Base-by-base conservation (phyloP, 805 yeast genomes). In the Maudiozyma turicensis region DNA sequence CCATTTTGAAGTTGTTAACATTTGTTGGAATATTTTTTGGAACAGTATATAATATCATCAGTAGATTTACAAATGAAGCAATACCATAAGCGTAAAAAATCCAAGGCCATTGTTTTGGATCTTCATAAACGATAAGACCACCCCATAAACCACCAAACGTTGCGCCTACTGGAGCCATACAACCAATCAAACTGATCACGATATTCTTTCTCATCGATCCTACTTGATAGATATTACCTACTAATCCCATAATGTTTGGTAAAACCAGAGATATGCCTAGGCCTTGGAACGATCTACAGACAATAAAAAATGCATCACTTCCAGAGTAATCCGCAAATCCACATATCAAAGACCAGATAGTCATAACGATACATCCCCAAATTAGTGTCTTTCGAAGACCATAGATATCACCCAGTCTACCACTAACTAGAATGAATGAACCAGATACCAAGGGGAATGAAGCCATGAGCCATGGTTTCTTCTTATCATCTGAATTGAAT, bases 391-490 rank as follows among this genome's bases (percentile, higher is more conserved):
- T 67, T 52, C 78, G 80, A 47, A 82, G 69, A 0, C 93, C 91
- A 54, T 77, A 78, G 9, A 84, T 67, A 58, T 85, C 95, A 34
- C 95, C 93, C 41, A 83, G 57, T 46, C 81, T 72, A 8, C 93
- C 93, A 37, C 83, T 74, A 4, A 81, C 69, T 39, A 85, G 63
- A 45, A 85, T 84, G 52, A 84, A 79, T 0, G 91, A 82, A 11
- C 91, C 91, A 5, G 83, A 78, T 0, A 86, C 78, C 48, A 85
- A 65, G 0, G 87, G 80, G 60, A 77, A 83, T 0, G 86, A 76
- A 2, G 89, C 87, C 72, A 80, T 73, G 58, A 80, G 77, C 93
- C 95, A 82, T 28, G 74, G 55, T 48, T 74, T 71, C 46, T 69
- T 67, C 2, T 65, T 63, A 7, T 52, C 50, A 9, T 62, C 54